These are phyloP conservation scores for Penicillium brasilianum DNA, from an alignment of 2,329 filamentous ascomycete species.

Conservation along the genomic window DNA sequence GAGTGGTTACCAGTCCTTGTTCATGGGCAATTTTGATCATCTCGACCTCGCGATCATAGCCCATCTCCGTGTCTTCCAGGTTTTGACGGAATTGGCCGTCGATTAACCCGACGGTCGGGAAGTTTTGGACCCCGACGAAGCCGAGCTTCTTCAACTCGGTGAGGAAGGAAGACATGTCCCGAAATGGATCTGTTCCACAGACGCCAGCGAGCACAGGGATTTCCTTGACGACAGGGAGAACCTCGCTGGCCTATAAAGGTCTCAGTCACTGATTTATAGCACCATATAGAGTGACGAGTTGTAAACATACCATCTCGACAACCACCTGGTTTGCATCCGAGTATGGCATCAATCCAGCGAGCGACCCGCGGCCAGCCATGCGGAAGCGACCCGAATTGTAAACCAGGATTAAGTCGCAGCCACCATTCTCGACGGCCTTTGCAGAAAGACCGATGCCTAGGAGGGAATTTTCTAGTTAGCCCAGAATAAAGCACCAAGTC, in stretches of 20 bases:
- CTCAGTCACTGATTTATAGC: slow-evolving; percentile 1
- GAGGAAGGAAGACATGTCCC: slow-evolving; percentile 65
- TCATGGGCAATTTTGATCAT: slow-evolving; percentile 66
- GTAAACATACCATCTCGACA: slow-evolving; percentile 63
- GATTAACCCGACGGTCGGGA: slow-evolving; percentile 73
- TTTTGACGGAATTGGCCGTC: slow-evolving; percentile 70
- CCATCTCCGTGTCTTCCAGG: slow-evolving; percentile 75
- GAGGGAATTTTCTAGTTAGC: not conserved
- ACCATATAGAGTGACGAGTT: not conserved
- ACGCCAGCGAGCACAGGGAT: slow-evolving; percentile 73
- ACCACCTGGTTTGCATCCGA: slow-evolving; percentile 73
- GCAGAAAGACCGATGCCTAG: slow-evolving; percentile 72
- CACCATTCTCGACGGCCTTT: slow-evolving; percentile 71
- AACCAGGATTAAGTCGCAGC: slow-evolving; percentile 71
- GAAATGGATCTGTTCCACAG: slow-evolving; percentile 73
- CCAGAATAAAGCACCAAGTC: not conserved
- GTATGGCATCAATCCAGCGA: slow-evolving; percentile 74
- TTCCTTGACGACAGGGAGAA: slow-evolving; percentile 66
- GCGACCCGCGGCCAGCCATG: slow-evolving; percentile 72
- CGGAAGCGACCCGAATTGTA: slow-evolving; percentile 75
- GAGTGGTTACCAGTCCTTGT: slow-evolving; percentile 68
- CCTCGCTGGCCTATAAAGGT: slow-evolving; percentile 60
- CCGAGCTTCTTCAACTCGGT: slow-evolving; percentile 64
- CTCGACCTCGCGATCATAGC: slow-evolving; percentile 69
- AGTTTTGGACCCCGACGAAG: slow-evolving; percentile 74